Evolutionary conservation across 306 rosid species (phyloP).

Genomic region (Malus asiatica): DNA sequence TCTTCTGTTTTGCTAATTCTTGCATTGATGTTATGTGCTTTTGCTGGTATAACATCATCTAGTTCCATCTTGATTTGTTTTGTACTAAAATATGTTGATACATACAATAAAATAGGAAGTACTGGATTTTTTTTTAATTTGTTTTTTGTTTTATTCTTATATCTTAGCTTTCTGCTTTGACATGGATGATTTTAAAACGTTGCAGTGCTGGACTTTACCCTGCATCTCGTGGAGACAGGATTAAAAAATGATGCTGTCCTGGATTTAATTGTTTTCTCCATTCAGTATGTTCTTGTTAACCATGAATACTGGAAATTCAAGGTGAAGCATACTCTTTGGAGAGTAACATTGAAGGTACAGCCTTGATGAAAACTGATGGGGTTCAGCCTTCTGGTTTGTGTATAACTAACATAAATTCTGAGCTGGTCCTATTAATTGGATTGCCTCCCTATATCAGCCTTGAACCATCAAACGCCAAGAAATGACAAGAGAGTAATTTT

Average conservation of each 20-base stretch:
- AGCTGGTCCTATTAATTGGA: background rate
- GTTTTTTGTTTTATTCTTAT: background rate
- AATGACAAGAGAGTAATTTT: background rate
- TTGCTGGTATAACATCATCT: background rate
- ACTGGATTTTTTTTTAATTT: background rate
- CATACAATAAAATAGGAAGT: background rate
- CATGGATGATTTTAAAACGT: conserved; percentile 25
- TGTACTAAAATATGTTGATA: background rate
- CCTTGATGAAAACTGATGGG: background rate
- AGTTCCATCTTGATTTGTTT: conserved; percentile 4
- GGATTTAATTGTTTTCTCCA: conserved; percentile 65
- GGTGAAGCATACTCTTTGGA: conserved; percentile 72
- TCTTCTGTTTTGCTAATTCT: background rate
- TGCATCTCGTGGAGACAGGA: conserved; percentile 76
- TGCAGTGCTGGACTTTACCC: conserved; percentile 89
- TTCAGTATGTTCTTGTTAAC: conserved; percentile 80
- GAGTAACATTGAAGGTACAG: conserved; percentile 72
- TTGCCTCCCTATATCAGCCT: background rate
- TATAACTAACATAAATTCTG: background rate
- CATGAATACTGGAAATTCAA: conserved; percentile 87
- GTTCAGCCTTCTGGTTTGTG: background rate
- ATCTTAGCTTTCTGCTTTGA: conserved; percentile 5
- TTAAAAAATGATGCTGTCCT: conserved; percentile 70
- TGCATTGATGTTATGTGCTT: background rate
- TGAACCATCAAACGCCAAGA: background rate